Evolutionary conservation across 2,329 filamentous ascomycete genomes (phyloP), one percentile per base, ranked within the genome.

Genomic region (Fusarium continuum): DNA sequence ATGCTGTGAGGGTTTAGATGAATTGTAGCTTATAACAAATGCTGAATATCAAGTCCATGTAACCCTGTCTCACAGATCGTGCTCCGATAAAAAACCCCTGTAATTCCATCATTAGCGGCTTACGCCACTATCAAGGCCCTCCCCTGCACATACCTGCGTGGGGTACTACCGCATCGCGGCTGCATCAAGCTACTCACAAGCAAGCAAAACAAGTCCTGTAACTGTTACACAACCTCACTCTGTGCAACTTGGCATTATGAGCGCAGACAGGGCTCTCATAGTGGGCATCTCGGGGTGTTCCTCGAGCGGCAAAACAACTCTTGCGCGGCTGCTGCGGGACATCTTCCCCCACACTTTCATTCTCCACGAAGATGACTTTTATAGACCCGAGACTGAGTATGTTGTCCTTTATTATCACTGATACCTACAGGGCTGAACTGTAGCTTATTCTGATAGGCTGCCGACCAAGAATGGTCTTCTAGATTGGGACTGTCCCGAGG

Each of bases 331-430:
- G 11, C 82, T 99, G 16, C 88, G 92, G 55, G 88, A 91, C 73
- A 88, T 96, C 65, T 93, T 97, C 71, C 88, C 88, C 8, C 81
- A 83, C 66, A 83, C 88, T 14, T 94, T 93, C 72, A 91, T 98
- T 71, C 83, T 99, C 19, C 95, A 99, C 75, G 88, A 97, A 75
- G 95, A 99, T 79, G 95, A 99, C 77, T 99, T 98, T 75, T 99
- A 97, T 79, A 88, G 87, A 65, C 82, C 91, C 1, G 94, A 98
- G 73, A 78, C 84, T 25, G 84, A 92, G 84, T 91, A 71, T 72
- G 83, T 77, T 1, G 6, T 4, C 8, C 2, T 9, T 4, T 5
- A 14, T 29, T 29, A n/a, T n/a, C 13, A 7, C 28, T 29, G 1
- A 23, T 20, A 11, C 8, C 10, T 10, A 2, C 10, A n/a, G 4